Evolutionary conservation across 2,329 filamentous ascomycete species (phyloP), one percentile per base, ranked within the genome.

Genomic region (Trichophaea hybrida): DNA sequence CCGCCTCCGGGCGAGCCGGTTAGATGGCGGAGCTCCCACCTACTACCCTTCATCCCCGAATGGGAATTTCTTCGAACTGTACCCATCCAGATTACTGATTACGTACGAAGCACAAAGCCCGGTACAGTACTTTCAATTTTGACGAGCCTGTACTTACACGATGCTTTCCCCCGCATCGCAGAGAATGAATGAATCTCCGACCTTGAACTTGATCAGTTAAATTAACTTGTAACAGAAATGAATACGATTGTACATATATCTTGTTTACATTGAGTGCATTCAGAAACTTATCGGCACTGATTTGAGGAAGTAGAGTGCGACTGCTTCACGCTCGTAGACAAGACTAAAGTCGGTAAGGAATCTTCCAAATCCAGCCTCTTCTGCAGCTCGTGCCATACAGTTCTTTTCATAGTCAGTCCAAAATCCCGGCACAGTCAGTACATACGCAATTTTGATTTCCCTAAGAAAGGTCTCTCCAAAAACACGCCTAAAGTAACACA

Each of bases 351-450:
- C 38, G 35, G 61, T 49, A 17, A 59, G 58, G n/a, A 55, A 56
- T 12, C 54, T 77, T 2, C 86, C 86, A 84, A 91, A 88, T 4
- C 86, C 87, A 0, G 86, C 87, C 40, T 5, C 34, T n/a, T n/a
- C n/a, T n/a, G n/a, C n/a, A n/a, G n/a, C n/a, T n/a, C n/a, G n/a
- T n/a, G n/a, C n/a, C n/a, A n/a, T n/a, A n/a, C n/a, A n/a, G n/a
- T n/a, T n/a, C n/a, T n/a, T n/a, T n/a, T n/a, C n/a, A n/a, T n/a
- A n/a, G n/a, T n/a, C n/a, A n/a, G n/a, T n/a, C n/a, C n/a, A n/a
- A n/a, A n/a, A n/a, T n/a, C n/a, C n/a, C n/a, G n/a, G 46, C 5
- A 15, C 31, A 6, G 24, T 54, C 31, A 54, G 31, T 5, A 54
- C 5, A 15, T n/a, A 54, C 31, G 5, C 32, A 13, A 17, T 33